Evolutionary conservation across 495 filamentous ascomycete genomes (phyloP), one percentile per base, ranked within the genome.

Genomic region (Tricharina praecox): DNA sequence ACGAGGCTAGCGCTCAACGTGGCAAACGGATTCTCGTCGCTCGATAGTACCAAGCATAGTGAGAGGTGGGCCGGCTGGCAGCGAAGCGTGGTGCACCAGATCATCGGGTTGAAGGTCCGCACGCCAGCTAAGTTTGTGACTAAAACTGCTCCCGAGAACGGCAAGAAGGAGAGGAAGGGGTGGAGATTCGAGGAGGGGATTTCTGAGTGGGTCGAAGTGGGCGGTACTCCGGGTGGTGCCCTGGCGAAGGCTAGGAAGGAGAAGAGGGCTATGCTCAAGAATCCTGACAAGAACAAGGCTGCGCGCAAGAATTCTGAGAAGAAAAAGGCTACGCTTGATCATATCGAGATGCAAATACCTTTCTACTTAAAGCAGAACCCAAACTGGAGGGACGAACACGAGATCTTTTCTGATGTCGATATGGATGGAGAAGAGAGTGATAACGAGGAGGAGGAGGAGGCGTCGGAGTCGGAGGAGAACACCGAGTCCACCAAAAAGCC

Each of bases 161-260:
- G 42, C 21, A 32, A 23, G 23, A 45, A 45, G 30, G 28, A 10
- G 13, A 41, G 56, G 16, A 59, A 59, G 20, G 56, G 56, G 11
- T 59, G 56, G 56, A 34, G 55, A 25, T 59, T 50, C 21, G 56
- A 59, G 41, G 56, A 59, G 5, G 56, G 56, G 16, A 34, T 59
- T 13, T 51, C 49, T 8, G 30, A 59, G n/a, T 59, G 56, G 56
- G 55, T 59, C 23, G 45, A 51, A 24, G 37, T 54, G n/a, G 56
- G 56, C 5, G 51, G 47, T 2, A 59, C 56, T n/a, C 56, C 56
- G 0, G 55, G 51, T 16, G 43, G 28, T 11, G 28, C 5, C 13
- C 13, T 19, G 30, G 35, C n/a, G 28, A 18, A 3, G 16, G 15
- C 25, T 33, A 28, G 24, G 13, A 25, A 43, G 20, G 39, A 46